Conservation (phyloP, 2,329 filamentous ascomycete species). For the Penicillium palitans region DNA sequence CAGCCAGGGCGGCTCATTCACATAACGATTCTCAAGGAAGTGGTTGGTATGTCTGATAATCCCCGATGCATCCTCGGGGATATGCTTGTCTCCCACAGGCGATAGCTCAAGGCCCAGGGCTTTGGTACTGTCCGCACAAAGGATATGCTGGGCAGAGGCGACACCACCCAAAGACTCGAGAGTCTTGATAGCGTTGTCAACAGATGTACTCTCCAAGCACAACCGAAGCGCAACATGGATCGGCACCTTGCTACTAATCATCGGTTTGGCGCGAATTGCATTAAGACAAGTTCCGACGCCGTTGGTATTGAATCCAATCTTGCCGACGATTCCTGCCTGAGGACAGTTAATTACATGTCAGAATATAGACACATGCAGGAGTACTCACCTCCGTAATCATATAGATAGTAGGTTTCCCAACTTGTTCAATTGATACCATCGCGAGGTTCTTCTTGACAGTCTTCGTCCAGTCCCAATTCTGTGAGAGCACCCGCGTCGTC, state of each 20-base stretch:
- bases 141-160: conserved; percentile 57
- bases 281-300: conserved; percentile 64
- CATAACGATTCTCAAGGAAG: conserved; percentile 38
- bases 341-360: background rate
- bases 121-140: conserved; percentile 50
- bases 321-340: conserved; percentile 59
- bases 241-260: conserved; percentile 54
- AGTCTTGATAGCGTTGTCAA: conserved; percentile 47
- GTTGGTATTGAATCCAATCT: conserved; percentile 62
- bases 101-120: conserved; percentile 33
- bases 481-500: conserved; percentile 46
- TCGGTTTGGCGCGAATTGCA: conserved; percentile 59
- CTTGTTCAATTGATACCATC: conserved; percentile 50
- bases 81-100: conserved; percentile 32
- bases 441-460: conserved; percentile 55
- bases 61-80: conserved; percentile 37
- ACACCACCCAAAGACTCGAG: conserved; percentile 53
- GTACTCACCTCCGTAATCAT: conserved; percentile 54
- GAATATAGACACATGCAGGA: background rate
- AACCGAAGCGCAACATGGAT: conserved; percentile 62
- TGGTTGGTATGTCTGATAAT: conserved; percentile 50
- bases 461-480: conserved; percentile 62
- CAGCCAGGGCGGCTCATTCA: conserved; percentile 36
- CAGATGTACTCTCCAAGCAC: conserved; percentile 54
- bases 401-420: conserved; percentile 50